These are phyloP conservation scores for Yamadazyma sp. DNA, from an alignment of 805 yeast genomes.

Conservation along the genomic window DNA sequence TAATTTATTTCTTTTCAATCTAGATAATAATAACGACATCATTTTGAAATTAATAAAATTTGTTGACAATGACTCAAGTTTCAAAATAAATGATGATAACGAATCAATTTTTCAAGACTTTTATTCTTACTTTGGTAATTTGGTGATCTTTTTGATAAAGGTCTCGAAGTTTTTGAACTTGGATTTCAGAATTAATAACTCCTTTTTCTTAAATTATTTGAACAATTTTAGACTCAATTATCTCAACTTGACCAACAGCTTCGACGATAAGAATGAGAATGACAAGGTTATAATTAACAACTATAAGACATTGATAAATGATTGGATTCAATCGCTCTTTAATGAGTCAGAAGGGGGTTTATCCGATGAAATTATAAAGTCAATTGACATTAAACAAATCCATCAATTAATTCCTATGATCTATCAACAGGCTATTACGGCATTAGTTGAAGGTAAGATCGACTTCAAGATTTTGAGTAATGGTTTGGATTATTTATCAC, in stretches of 20 bases:
- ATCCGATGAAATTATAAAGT: conserved; percentile 75
- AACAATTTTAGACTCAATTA: conserved; percentile 31
- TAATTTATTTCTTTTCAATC: conserved; percentile 38
- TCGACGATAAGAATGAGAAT: conserved; percentile 19
- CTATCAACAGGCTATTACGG: conserved; percentile 66
- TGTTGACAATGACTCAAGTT: conserved; percentile 43
- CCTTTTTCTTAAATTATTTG: conserved; percentile 32
- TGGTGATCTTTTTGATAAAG: conserved; percentile 32
- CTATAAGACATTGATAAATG: conserved; percentile 37
- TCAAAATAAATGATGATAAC: conserved; percentile 44
- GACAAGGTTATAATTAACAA: conserved; percentile 28
- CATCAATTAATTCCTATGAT: conserved; percentile 69
- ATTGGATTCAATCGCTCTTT: conserved; percentile 80
- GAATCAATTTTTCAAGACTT: conserved; percentile 62
- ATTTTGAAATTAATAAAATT: conserved; percentile 47
- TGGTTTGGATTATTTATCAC: conserved; percentile 85
- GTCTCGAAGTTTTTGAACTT: conserved; percentile 22
- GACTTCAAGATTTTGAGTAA: conserved; percentile 61
- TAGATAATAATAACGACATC: conserved; percentile 37
- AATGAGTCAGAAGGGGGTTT: conserved; percentile 67
- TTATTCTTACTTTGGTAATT: conserved; percentile 66
- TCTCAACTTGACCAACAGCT: conserved; percentile 25
- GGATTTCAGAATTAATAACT: conserved; percentile 20
- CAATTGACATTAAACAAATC: conserved; percentile 64
- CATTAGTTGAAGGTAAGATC: conserved; percentile 53